phyloP scores from a whole-genome alignment of 2,329 filamentous ascomycete species.

The Phyllosticta citrichinensis region DNA sequence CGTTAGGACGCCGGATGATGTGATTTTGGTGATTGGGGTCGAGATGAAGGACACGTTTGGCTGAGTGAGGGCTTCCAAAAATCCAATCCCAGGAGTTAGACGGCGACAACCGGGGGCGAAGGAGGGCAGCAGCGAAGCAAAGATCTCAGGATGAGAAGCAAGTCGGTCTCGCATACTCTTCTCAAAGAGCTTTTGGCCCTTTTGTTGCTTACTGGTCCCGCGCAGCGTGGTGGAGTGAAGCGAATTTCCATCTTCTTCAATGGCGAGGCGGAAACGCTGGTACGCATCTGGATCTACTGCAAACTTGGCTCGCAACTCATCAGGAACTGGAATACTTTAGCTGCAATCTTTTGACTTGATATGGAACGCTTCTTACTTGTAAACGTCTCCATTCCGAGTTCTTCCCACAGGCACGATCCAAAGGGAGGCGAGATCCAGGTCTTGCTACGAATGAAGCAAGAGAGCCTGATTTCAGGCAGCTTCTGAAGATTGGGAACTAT shows the following conservation, averaged over 20 bases:
- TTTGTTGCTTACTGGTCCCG: slow-evolving; percentile 28
- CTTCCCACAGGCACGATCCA: slow-evolving; percentile 19
- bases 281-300: slow-evolving; percentile 21
- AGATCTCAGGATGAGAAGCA: slow-evolving; percentile 28
- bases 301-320: slow-evolving; percentile 19
- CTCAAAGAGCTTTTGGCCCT: slow-evolving; percentile 28
- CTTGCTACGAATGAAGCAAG: slow-evolving; percentile 24
- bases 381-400: slow-evolving; percentile 25
- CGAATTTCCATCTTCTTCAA: slow-evolving; percentile 25
- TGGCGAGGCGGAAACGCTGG: slow-evolving; percentile 20
- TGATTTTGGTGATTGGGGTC: slow-evolving; percentile 25
- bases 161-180: slow-evolving; percentile 33
- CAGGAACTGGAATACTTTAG: slow-evolving; percentile 13
- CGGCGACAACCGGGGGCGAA: slow-evolving; percentile 40
- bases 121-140: slow-evolving; percentile 30
- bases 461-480: slow-evolving; percentile 20
- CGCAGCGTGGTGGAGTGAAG: slow-evolving; percentile 24
- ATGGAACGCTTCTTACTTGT: slow-evolving; percentile 1
- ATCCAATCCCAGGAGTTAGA: slow-evolving; percentile 42
- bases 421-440: slow-evolving; percentile 29
- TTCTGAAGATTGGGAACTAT: slow-evolving; percentile 31
- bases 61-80: slow-evolving; percentile 38
- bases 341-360: not conserved
- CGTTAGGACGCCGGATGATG: slow-evolving; percentile 29
- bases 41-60: slow-evolving; percentile 32